These are phyloP conservation scores for Coix lacrymajobi DNA, from an alignment of 176 grass and related monocot species.

Conservation along the genomic window DNA sequence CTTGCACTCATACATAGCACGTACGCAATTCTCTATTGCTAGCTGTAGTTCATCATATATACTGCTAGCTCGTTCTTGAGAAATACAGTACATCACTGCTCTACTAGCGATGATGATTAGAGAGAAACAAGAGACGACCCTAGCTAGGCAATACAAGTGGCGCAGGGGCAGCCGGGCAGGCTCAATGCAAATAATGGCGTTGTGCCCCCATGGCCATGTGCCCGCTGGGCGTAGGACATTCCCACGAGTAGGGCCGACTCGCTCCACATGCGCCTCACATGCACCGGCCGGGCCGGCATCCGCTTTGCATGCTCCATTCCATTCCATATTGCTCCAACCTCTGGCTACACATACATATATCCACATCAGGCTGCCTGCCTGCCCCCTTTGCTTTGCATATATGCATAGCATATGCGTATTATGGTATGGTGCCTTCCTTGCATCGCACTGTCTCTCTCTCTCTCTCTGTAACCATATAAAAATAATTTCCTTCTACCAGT, in stretches of 20 bases:
- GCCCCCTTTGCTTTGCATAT: neutral
- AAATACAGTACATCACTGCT: too few species aligned
- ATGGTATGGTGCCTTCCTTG: conserved; percentile 19
- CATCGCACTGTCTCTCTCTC: neutral
- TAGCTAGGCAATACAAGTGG: too few species aligned
- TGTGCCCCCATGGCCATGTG: conserved; percentile 54
- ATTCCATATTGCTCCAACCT: neutral
- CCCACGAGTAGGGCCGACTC: conserved; percentile 34
- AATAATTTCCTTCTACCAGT: neutral
- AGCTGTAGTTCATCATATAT: too few species aligned
- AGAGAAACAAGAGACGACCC: too few species aligned
- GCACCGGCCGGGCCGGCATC: conserved; percentile 4
- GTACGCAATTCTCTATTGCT: too few species aligned
- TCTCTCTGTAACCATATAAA: neutral
- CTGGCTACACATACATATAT: neutral
- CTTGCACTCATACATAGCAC: too few species aligned
- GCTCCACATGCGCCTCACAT: conserved; percentile 68
- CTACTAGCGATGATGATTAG: too few species aligned
- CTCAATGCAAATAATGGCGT: conserved; percentile 39
- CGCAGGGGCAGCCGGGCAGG: neutral
- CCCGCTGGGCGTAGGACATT: conserved; percentile 62
- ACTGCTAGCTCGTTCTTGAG: too few species aligned
- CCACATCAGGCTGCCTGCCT: too few species aligned
- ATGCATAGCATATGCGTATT: neutral
- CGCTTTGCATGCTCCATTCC: neutral